phyloP scores from a whole-genome alignment of 225 moss, liverwort and hornwort genomes.

The Physcomitrium patens region DNA sequence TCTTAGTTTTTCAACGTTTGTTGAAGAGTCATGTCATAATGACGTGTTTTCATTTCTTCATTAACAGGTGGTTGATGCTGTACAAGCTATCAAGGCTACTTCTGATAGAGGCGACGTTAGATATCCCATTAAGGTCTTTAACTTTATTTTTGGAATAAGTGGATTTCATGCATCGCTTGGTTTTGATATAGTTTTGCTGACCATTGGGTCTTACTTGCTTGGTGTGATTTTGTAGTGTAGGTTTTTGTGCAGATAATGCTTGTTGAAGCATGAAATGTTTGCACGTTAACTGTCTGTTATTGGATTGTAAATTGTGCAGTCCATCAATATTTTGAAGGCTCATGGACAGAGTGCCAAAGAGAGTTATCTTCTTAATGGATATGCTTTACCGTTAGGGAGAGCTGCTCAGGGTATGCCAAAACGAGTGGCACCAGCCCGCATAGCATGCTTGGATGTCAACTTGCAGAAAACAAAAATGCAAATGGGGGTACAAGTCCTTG shows the following conservation, averaged over 20 bases:
- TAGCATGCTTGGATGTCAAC: conserved; percentile 88
- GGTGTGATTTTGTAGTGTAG: background rate
- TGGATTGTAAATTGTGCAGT: conserved; percentile 42
- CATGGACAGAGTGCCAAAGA: conserved; percentile 91
- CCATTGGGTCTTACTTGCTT: conserved; percentile 1
- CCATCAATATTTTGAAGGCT: conserved; percentile 91
- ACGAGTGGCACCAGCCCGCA: conserved; percentile 77
- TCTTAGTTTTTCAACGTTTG: background rate
- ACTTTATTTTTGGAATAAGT: conserved; percentile 1
- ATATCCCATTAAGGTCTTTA: conserved; percentile 79
- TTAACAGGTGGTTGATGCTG: conserved; percentile 84
- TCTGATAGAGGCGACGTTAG: conserved; percentile 82
- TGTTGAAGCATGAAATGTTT: background rate
- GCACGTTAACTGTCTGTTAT: conserved; percentile 1
- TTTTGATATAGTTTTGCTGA: background rate
- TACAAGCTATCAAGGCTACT: conserved; percentile 74
- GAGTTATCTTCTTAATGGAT: conserved; percentile 90
- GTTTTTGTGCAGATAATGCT: background rate
- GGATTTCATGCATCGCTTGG: background rate
- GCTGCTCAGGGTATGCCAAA: conserved; percentile 95
- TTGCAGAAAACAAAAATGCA: conserved; percentile 94
- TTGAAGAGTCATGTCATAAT: background rate
- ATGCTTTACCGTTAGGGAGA: conserved; percentile 80
- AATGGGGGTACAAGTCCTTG: conserved; percentile 93
- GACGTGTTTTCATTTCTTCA: background rate